phyloP scores from a whole-genome alignment of 352 stramenopile genomes.

The Phytophthora rubi region DNA sequence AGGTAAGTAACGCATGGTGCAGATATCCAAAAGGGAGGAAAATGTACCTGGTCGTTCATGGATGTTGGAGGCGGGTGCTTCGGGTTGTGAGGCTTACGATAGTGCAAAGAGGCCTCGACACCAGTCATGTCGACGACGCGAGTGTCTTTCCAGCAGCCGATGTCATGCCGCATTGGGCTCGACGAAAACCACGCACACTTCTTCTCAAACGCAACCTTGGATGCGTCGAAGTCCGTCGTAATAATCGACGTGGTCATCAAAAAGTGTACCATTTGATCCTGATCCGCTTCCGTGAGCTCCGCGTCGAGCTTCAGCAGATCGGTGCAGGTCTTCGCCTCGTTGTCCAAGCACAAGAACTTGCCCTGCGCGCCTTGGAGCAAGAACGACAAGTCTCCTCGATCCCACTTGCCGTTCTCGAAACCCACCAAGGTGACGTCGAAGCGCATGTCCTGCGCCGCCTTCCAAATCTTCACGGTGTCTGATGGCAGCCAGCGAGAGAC shows the following conservation, averaged over 20 bases:
- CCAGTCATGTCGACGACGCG: slow-evolving; percentile 60
- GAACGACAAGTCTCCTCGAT: slow-evolving; percentile 71
- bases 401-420: slow-evolving; percentile 67
- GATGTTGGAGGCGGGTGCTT: slow-evolving; percentile 33
- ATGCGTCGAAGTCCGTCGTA: slow-evolving; percentile 56
- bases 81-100: slow-evolving; percentile 58
- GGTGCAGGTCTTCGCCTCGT: slow-evolving; percentile 52
- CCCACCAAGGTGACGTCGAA: slow-evolving; percentile 74
- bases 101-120: slow-evolving; percentile 46
- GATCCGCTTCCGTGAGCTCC: slow-evolving; percentile 39
- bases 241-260: slow-evolving; percentile 65
- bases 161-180: slow-evolving; percentile 45
- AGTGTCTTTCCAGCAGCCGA: slow-evolving; percentile 60
- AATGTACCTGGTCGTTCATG: slow-evolving; percentile 25
- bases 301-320: slow-evolving; percentile 46
- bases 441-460: slow-evolving; percentile 60
- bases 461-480: slow-evolving; percentile 82
- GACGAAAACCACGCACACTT: slow-evolving; percentile 63
- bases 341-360: slow-evolving; percentile 65
- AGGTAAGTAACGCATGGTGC: not conserved
- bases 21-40: not conserved
- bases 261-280: slow-evolving; percentile 68
- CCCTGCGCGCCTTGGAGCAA: slow-evolving; percentile 50
- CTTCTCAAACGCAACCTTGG: slow-evolving; percentile 45
- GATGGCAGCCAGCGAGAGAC: slow-evolving; percentile 74